Conservation (phyloP, 2,329 filamentous ascomycete genomes). For the Ophiostoma sp. region DNA sequence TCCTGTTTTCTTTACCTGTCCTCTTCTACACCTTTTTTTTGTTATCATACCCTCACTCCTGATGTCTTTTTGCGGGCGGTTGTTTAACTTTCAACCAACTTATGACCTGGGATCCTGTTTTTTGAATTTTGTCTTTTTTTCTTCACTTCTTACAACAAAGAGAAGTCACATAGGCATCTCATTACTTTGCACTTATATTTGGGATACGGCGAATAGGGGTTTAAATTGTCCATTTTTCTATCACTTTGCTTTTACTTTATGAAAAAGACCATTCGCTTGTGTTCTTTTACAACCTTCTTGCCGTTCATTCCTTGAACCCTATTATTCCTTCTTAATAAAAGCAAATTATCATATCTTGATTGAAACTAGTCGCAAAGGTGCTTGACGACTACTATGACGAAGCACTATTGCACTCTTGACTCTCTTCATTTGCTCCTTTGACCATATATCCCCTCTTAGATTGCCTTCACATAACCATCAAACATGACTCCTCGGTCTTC, state of each 20-base stretch:
- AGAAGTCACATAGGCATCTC: background rate
- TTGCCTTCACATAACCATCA: background rate
- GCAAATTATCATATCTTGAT: background rate
- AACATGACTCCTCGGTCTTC: background rate
- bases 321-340: background rate
- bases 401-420: background rate
- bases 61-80: slow-evolving; percentile 4
- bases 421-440: background rate
- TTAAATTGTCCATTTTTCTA: background rate
- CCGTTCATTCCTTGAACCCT: background rate
- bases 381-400: background rate
- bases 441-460: background rate
- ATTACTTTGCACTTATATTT: background rate
- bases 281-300: background rate
- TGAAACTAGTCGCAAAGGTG: background rate
- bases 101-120: slow-evolving; percentile 15
- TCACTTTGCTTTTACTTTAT: no score
- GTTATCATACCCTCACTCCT: slow-evolving; percentile 4
- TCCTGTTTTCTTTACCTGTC: background rate
- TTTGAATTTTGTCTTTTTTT: background rate
- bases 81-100: background rate
- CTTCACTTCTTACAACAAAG: background rate
- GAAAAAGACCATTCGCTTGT: background rate
- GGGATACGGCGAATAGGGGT: background rate
- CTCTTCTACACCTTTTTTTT: background rate